Percentiles rank a stretch among this genome's conserved stretches.
Evolutionary conservation across 108 stramenopile species (phyloP).

Genomic region (Nitzschia inconspicua): DNA sequence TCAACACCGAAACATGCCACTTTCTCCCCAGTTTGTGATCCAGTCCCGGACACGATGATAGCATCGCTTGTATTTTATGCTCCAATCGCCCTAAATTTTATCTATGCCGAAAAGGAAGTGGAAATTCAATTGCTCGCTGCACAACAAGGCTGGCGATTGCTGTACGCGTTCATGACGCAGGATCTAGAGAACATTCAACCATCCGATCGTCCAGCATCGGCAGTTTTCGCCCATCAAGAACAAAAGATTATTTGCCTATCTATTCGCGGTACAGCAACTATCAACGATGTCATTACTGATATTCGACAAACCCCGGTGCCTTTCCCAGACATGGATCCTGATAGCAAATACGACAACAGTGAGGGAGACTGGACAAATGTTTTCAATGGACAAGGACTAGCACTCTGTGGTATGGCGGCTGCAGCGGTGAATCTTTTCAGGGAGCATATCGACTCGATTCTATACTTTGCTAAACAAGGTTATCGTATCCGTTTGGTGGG

Average conservation of each 20-base stretch:
- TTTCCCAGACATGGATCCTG: constrained; percentile 64
- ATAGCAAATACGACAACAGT: constrained; percentile 5
- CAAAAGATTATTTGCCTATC: constrained; percentile 72
- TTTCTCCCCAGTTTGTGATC: constrained; percentile 68
- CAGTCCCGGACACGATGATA: constrained; percentile 55
- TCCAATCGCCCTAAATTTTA: constrained; percentile 87
- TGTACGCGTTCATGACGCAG: constrained; percentile 80
- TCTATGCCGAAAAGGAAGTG: constrained; percentile 84
- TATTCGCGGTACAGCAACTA: constrained; percentile 89
- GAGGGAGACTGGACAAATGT: constrained; percentile 75
- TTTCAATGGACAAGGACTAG: constrained; percentile 61
- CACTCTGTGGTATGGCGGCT: constrained; percentile 82
- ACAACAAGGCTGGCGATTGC: constrained; percentile 84
- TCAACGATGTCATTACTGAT: constrained; percentile 96
- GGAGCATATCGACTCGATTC: constrained; percentile 69
- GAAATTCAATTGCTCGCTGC: constrained; percentile 91
- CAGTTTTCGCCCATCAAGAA: constrained; percentile 69
- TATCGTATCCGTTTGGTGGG: constrained; percentile 82
- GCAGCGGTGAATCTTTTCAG: constrained; percentile 73
- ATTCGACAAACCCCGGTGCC: constrained; percentile 87
- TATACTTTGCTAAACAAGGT: constrained; percentile 57
- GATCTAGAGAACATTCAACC: constrained; percentile 26
- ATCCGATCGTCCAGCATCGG: constrained; percentile 68
- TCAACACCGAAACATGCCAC: neutral
- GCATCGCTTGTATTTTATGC: constrained; percentile 78